phyloP scores from a whole-genome alignment of 305 asterid genomes.

The Rubia balearica region DNA sequence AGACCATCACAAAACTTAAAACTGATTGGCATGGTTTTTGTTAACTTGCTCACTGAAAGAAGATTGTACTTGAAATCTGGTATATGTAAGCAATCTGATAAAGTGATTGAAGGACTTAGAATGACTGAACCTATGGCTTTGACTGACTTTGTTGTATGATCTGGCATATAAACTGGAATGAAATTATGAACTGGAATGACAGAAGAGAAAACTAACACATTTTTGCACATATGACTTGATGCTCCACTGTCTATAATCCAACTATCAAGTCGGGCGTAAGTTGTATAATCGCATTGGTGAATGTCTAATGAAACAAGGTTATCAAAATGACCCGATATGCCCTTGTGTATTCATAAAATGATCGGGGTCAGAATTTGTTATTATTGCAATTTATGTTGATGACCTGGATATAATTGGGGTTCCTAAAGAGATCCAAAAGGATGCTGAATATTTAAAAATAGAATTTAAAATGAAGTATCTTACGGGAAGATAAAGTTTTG shows the following conservation, averaged over 20 bases:
- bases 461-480: too few relatives aligned
- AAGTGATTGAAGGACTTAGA: not conserved
- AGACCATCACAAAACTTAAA: too few relatives aligned
- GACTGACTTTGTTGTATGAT: not conserved
- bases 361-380: too few relatives aligned
- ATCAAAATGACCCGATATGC: not conserved
- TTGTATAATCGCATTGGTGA: too few relatives aligned
- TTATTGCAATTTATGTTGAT: too few relatives aligned
- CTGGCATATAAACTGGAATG: not conserved
- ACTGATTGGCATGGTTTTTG: not conserved
- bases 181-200: rapidly evolving
- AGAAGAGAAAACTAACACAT: not conserved
- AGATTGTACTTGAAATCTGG: not conserved
- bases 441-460: too few relatives aligned
- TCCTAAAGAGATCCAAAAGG: too few relatives aligned
- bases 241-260: not conserved
- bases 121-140: not conserved
- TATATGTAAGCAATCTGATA: too few relatives aligned
- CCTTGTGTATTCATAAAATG: not conserved
- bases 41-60: not conserved
- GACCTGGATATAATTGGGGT: too few relatives aligned
- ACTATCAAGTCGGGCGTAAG: too few relatives aligned
- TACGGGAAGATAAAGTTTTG: too few relatives aligned
- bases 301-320: too few relatives aligned
- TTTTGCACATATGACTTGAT: not conserved